Conservation (phyloP, 2,329 filamentous ascomycete genomes). For the Neopestalotiopsis sp. region DNA sequence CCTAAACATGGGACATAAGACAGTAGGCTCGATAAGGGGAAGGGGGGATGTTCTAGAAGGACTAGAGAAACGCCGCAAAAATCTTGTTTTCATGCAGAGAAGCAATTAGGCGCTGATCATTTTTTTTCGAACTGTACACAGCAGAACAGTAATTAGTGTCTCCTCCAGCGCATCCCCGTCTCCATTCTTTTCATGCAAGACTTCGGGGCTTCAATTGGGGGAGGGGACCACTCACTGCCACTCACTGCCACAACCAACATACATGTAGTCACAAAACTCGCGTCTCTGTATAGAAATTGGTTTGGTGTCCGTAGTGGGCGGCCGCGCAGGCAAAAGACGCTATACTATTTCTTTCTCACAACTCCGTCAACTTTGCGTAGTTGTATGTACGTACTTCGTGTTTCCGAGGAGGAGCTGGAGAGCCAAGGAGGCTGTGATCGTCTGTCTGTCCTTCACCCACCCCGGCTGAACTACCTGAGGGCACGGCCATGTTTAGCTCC, state of each 20-base stretch:
- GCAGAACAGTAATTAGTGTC: too few species aligned
- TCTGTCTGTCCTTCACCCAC: background rate
- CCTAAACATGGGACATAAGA: too few species aligned
- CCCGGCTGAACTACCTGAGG: background rate
- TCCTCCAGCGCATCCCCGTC: too few species aligned
- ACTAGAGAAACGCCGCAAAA: background rate
- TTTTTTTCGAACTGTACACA: background rate
- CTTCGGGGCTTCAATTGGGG: background rate
- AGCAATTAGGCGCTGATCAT: background rate
- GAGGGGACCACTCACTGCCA: background rate
- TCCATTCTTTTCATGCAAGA: background rate
- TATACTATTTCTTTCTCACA: background rate
- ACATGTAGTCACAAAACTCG: background rate
- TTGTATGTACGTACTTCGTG: too few species aligned
- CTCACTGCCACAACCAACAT: background rate
- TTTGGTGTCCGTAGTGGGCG: background rate
- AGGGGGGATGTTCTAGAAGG: background rate
- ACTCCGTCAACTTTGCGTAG: background rate
- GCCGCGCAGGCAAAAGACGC: background rate
- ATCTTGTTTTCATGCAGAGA: background rate
- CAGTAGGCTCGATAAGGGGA: too few species aligned
- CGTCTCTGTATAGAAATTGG: background rate
- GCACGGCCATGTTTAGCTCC: background rate
- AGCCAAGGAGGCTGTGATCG: background rate
- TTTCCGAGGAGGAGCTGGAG: background rate